Evolutionary conservation across 352 stramenopile species (phyloP).

Genomic region (Thalassiosira exigua): DNA sequence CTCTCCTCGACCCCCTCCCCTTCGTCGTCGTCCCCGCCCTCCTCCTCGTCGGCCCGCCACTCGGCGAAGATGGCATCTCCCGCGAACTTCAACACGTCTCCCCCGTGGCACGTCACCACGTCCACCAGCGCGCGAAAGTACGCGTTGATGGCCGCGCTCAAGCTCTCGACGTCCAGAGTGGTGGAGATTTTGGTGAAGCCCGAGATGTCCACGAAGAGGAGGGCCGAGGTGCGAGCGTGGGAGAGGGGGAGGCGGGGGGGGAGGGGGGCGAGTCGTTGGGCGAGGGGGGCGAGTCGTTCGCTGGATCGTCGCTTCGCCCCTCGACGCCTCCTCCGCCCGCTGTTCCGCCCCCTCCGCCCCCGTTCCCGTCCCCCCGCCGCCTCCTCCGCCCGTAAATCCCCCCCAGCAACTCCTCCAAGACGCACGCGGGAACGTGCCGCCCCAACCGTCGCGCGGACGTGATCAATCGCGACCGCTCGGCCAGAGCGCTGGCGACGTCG

Average conservation of each 20-base stretch:
- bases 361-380: neutral
- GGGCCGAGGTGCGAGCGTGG: constrained; percentile 42
- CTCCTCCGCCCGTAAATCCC: constrained; percentile 27
- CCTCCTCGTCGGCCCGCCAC: constrained; percentile 51
- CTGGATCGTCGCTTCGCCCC: neutral
- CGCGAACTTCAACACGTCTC: constrained; percentile 84
- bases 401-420: constrained; percentile 52
- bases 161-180: constrained; percentile 66
- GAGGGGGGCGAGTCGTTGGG: neutral
- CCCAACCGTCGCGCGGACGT: constrained; percentile 67
- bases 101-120: constrained; percentile 61
- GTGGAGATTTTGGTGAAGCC: constrained; percentile 77
- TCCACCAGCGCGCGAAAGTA: constrained; percentile 80
- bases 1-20: no score
- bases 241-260: constrained; percentile 32
- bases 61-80: constrained; percentile 82
- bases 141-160: constrained; percentile 72
- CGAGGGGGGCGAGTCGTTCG: neutral
- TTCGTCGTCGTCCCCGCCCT: no score
- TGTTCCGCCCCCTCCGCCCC: neutral
- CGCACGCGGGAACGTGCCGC: constrained; percentile 67
- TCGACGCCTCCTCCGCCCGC: no score
- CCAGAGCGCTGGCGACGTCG: constrained; percentile 38
- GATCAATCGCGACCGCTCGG: constrained; percentile 59
- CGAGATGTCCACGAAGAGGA: constrained; percentile 79